phyloP scores from a whole-genome alignment of 2,329 filamentous ascomycete genomes.

The Conoideocrella luteorostrata region DNA sequence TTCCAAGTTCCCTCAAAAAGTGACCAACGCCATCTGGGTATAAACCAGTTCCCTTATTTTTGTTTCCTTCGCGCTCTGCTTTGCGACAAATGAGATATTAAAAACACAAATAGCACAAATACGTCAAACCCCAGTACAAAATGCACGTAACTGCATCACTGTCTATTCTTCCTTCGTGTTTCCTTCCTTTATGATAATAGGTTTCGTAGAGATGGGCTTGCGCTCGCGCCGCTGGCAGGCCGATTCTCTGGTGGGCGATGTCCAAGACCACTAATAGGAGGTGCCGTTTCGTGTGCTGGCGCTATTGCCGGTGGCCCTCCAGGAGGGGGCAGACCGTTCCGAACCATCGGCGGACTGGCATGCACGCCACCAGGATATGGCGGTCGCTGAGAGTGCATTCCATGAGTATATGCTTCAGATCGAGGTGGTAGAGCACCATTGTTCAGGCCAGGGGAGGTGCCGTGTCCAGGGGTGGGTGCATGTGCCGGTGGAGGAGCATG shows the following conservation, averaged over 20 bases:
- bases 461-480: conserved; percentile 17
- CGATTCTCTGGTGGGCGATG: conserved; percentile 33
- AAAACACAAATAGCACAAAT: not conserved
- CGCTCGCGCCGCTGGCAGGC: conserved; percentile 61
- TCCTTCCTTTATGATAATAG: conserved; percentile 49
- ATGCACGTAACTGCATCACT: too few relatives aligned
- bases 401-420: conserved; percentile 32
- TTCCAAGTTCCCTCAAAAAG: not conserved
- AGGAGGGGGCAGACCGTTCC: conserved; percentile 28
- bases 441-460: conserved; percentile 23
- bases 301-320: conserved; percentile 13
- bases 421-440: conserved; percentile 28
- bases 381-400: conserved; percentile 33
- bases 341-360: conserved; percentile 38
- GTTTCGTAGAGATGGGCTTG: conserved; percentile 70
- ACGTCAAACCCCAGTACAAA: not conserved
- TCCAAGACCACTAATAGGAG: conserved; percentile 16
- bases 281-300: conserved; percentile 20
- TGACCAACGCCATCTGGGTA: conserved; percentile 5
- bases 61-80: not conserved
- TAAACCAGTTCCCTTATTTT: conserved; percentile 3
- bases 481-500: conserved; percentile 17
- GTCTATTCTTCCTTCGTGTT: not conserved
- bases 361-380: conserved; percentile 36
- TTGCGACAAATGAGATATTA: not conserved